Evolutionary conservation across 2,329 filamentous ascomycete genomes (phyloP).

Genomic region (Pseudopyrenochaeta lycopersici): DNA sequence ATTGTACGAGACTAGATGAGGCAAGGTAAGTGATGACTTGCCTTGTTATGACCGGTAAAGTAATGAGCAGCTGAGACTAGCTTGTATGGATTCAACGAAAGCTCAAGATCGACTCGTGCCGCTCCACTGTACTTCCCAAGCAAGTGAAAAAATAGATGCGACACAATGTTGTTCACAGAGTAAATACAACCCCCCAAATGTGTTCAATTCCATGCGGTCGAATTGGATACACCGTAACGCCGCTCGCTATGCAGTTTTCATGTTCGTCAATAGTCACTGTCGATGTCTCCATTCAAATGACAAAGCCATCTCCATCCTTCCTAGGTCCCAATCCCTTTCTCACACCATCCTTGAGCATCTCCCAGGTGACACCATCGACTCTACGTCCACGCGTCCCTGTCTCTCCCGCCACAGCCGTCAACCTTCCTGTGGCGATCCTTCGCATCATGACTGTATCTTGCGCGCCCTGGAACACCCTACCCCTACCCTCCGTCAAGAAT

Average conservation of each 20-base stretch:
- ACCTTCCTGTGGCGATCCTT: slow-evolving; percentile 72
- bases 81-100: too few species aligned
- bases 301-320: slow-evolving; percentile 31
- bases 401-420: slow-evolving; percentile 55
- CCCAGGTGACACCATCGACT: slow-evolving; percentile 63
- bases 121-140: too few species aligned
- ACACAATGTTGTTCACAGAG: too few species aligned
- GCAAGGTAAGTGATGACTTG: too few species aligned
- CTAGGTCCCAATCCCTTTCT: slow-evolving; percentile 48
- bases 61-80: too few species aligned
- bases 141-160: too few species aligned
- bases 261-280: too few species aligned
- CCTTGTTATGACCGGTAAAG: too few species aligned
- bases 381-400: slow-evolving; percentile 51
- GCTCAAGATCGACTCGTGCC: too few species aligned
- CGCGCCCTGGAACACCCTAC: slow-evolving; percentile 69
- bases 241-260: slow-evolving; percentile 12
- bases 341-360: slow-evolving; percentile 50
- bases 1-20: too few species aligned
- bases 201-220: neutral
- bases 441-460: slow-evolving; percentile 80
- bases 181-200: neutral
- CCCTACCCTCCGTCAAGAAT: slow-evolving; percentile 70
- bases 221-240: neutral
- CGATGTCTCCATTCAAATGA: slow-evolving; percentile 7